Base-by-base conservation (phyloP, 139 green algal species). In the Chlamydomonas incerta region DNA sequence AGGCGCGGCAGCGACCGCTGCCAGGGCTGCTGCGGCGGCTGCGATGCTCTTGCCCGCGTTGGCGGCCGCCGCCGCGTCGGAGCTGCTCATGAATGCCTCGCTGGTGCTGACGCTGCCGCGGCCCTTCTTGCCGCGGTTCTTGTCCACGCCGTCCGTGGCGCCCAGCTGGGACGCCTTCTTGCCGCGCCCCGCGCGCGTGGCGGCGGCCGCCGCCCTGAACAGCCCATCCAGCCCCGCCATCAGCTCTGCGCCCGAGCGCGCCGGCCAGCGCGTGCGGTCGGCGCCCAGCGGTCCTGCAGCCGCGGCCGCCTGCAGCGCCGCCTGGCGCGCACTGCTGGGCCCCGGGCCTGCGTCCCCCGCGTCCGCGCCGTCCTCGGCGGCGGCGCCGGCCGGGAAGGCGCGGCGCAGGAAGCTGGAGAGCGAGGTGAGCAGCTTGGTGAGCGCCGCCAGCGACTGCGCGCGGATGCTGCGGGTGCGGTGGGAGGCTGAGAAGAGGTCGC, bases 401-500 rank as follows among this genome's bases (percentile, higher is more conserved):
- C 79, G 88, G 21, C 37, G 55, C 20, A 90, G 69, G 79, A 89
- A 89, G 80, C 34, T 34, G 55, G 72, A 72, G 15, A 90, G 87
- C 0, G 82, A 57, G 3, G 58, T 74, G 37, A 91, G 73, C 20
- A 95, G 86, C 68, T 88, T 90, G 41, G 84, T 57, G 46, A 96
- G 87, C 15, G 88, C 73, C 4, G 85, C 73, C 5, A 96, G 58
- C 3, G 93, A 95, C 35, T 93, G 91, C 17, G 90, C 82, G 31
- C 90, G 92, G 47, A 97, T 80, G 55, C 87, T 93, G 47, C 87
- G 80, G 28, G 87, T 88, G 0, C 95, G 87, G 67, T 90, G 80
- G 1, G 75, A 67, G 15, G 88, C 81, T 11, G 90, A 88, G 72
- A 97, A 91, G 63, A 95, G 86, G 82, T 93, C 89, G 0, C 66